Evolutionary conservation across 345 rosid genomes (phyloP).

Genomic region (Arabidopsis thaliana): DNA sequence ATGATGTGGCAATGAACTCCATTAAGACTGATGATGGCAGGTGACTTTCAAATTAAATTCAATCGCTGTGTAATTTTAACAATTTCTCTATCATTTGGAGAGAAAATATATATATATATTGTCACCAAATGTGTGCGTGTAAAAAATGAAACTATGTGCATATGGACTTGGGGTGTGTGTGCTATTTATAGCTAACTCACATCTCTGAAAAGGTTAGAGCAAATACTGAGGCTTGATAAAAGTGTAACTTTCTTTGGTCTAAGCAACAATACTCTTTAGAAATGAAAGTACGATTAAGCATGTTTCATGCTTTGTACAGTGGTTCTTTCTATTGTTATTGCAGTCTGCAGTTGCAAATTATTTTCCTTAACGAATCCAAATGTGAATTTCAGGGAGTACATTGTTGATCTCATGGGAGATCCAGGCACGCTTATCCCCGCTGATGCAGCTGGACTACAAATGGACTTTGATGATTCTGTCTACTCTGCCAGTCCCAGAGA

Average conservation of each 20-base stretch:
- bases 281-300: slow-evolving; percentile 19
- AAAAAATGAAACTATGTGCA: neutral
- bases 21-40: slow-evolving; percentile 90
- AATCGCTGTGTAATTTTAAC: slow-evolving; percentile 8
- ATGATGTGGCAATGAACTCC: slow-evolving; percentile 90
- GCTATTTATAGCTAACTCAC: slow-evolving; percentile 1
- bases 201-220: slow-evolving; percentile 21
- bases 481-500: slow-evolving; percentile 75
- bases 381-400: slow-evolving; percentile 87
- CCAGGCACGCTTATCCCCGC: slow-evolving; percentile 96
- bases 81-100: neutral
- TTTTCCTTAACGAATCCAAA: slow-evolving; percentile 16
- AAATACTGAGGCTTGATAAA: slow-evolving; percentile 18
- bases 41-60: slow-evolving; percentile 46
- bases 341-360: neutral
- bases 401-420: slow-evolving; percentile 95
- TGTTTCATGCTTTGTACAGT: slow-evolving; percentile 23
- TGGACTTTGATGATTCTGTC: slow-evolving; percentile 66
- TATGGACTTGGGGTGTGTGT: slow-evolving; percentile 10
- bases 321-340: slow-evolving; percentile 15
- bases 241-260: slow-evolving; percentile 10
- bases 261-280: neutral
- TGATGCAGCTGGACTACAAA: slow-evolving; percentile 72
- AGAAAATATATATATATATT: neutral
- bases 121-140: neutral